A percentile compares a stretch with the other conserved stretches of the same genome.
These are phyloP conservation scores for Fusarium solani-melongenae DNA, from an alignment of 2,329 filamentous ascomycete species.

Conservation along the genomic window DNA sequence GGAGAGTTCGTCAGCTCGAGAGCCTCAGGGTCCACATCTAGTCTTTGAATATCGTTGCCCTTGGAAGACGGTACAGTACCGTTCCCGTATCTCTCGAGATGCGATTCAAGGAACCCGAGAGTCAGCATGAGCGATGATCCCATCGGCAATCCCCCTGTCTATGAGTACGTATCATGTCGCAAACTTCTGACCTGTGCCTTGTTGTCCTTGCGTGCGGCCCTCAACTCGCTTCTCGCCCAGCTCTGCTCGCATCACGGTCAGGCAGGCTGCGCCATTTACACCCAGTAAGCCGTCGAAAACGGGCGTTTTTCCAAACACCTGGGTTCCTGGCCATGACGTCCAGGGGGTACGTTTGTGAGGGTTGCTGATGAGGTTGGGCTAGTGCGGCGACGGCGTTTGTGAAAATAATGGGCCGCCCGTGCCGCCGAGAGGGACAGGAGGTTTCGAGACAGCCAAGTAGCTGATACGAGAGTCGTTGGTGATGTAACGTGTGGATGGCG, in stretches of 20 bases:
- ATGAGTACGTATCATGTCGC: not conserved
- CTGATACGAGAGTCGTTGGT: not conserved
- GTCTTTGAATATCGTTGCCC: constrained; percentile 25
- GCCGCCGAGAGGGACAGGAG: constrained; percentile 29
- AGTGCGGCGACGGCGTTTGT: constrained; percentile 39
- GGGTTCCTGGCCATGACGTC: constrained; percentile 29
- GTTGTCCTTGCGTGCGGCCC: not conserved
- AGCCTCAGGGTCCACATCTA: constrained; percentile 45
- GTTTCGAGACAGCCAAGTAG: not conserved
- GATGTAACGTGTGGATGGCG: not conserved
- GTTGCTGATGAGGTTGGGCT: constrained; percentile 25
- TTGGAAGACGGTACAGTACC: constrained; percentile 25
- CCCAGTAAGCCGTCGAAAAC: constrained; percentile 19
- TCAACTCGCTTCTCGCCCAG: not conserved
- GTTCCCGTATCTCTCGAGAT: constrained; percentile 24
- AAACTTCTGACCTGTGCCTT: constrained; percentile 1
- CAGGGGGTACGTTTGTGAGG: constrained; percentile 19
- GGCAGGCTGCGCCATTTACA: constrained; percentile 35
- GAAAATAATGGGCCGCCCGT: constrained; percentile 36
- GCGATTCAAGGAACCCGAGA: constrained; percentile 19
- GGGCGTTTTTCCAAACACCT: constrained; percentile 24
- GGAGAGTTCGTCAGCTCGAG: constrained; percentile 21
- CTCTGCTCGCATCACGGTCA: not conserved
- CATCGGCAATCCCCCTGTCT: not conserved
- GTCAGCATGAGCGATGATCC: constrained; percentile 17